Percentiles rank a stretch among this genome's conserved stretches.
Conservation (phyloP, 352 stramenopile species). For the Phytophthora ohioensis region DNA sequence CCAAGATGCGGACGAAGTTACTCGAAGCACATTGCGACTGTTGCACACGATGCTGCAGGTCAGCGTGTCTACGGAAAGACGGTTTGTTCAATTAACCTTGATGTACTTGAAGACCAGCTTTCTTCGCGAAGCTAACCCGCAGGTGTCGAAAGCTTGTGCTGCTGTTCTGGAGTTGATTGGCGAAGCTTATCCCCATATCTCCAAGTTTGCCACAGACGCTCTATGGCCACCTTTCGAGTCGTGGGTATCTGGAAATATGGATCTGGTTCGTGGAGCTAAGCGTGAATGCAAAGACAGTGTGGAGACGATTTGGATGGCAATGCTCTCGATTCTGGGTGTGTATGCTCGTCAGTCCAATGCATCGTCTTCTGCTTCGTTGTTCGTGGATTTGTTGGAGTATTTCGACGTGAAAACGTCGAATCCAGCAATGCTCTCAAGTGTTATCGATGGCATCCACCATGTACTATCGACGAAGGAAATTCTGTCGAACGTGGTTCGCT, state of each 20-base stretch:
- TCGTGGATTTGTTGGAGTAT: constrained; percentile 38
- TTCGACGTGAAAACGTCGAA: constrained; percentile 30
- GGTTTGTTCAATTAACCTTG: constrained; percentile 45
- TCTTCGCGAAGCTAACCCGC: constrained; percentile 21
- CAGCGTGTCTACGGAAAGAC: constrained; percentile 37
- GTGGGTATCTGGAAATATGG: constrained; percentile 38
- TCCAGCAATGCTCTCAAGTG: constrained; percentile 21
- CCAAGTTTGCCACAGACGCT: constrained; percentile 40
- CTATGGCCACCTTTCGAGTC: constrained; percentile 51
- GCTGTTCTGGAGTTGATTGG: constrained; percentile 43
- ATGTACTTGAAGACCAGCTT: constrained; percentile 44
- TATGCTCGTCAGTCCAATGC: constrained; percentile 37
- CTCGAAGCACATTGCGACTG: constrained; percentile 43
- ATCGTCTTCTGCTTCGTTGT: constrained; percentile 30
- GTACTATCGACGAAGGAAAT: constrained; percentile 37
- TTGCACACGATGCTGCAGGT: constrained; percentile 47
- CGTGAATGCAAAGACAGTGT: constrained; percentile 20
- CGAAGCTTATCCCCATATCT: constrained; percentile 31
- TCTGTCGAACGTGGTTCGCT: constrained; percentile 35
- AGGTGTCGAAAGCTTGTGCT: constrained; percentile 28
- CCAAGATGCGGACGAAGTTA: constrained; percentile 35
- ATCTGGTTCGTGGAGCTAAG: constrained; percentile 6
- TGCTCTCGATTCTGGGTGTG: constrained; percentile 36
- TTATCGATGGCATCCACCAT: constrained; percentile 36
- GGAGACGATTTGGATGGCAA: constrained; percentile 35